A percentile compares a stretch with the other conserved stretches of the same genome.
Conservation (phyloP, 225 moss, liverwort and hornwort species). For the Physcomitrium patens region DNA sequence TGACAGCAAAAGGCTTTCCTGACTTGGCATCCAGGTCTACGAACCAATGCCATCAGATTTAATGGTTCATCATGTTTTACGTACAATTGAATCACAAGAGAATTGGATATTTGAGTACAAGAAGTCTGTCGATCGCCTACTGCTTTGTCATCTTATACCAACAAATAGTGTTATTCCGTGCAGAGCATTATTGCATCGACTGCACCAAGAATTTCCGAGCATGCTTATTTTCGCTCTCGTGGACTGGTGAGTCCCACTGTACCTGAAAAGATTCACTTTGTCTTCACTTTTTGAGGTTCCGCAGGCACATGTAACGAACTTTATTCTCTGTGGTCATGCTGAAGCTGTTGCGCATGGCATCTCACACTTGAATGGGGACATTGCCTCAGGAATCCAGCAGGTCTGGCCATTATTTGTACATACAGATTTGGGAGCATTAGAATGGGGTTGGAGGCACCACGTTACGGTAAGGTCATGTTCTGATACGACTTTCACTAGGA, state of each 20-base stretch:
- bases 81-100: neutral
- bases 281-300: slow-evolving; percentile 2
- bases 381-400: slow-evolving; percentile 81
- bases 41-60: slow-evolving; percentile 4
- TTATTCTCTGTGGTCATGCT: neutral
- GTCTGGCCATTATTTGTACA: slow-evolving; percentile 87
- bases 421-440: slow-evolving; percentile 90
- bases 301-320: neutral
- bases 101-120: neutral
- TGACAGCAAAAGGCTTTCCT: slow-evolving; percentile 89
- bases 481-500: neutral
- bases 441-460: slow-evolving; percentile 85
- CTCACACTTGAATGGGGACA: neutral
- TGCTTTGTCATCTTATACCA: neutral
- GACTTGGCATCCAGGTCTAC: slow-evolving; percentile 90
- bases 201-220: slow-evolving; percentile 65
- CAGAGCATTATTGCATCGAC: slow-evolving; percentile 78
- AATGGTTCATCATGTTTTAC: neutral
- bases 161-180: slow-evolving; percentile 16
- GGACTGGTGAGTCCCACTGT: slow-evolving; percentile 67
- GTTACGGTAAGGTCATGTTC: slow-evolving; percentile 54
- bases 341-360: neutral
- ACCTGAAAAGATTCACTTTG: neutral
- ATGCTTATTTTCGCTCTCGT: slow-evolving; percentile 76
- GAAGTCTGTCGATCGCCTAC: neutral